Percentiles rank a stretch among this genome's conserved stretches.
Conservation (phyloP, 176 grass and related monocot genomes). For the Poa annua region DNA sequence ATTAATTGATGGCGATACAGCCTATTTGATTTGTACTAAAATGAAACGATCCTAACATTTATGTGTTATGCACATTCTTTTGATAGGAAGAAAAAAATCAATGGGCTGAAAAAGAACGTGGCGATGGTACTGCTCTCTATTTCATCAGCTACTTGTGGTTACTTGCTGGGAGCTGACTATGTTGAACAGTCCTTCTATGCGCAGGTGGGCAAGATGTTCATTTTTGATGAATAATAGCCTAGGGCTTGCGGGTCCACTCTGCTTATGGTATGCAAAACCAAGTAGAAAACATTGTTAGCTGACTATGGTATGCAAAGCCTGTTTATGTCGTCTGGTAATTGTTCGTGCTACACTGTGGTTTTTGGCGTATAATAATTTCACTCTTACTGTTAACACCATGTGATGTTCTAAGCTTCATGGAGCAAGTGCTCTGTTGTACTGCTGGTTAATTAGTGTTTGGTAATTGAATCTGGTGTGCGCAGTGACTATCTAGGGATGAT, state of each 20-base stretch:
- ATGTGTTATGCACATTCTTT: background rate
- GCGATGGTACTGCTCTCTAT: background rate
- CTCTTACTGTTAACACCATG: background rate
- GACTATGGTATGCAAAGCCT: constrained; percentile 12
- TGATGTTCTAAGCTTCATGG: constrained; percentile 15
- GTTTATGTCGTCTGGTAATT: constrained; percentile 15
- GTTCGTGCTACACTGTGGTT: background rate
- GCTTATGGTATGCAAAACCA: constrained; percentile 27
- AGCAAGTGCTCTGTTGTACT: background rate
- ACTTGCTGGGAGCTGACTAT: background rate
- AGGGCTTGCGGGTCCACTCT: background rate
- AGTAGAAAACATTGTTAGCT: constrained; percentile 6
- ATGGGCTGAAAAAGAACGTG: background rate
- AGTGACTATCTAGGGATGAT: constrained; percentile 26
- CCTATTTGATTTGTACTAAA: constrained; percentile 19
- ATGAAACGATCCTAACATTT: background rate
- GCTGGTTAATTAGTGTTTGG: constrained; percentile 16
- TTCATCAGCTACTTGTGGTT: background rate
- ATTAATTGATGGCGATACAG: constrained; percentile 7
- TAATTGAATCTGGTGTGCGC: background rate
- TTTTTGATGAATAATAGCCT: constrained; percentile 1
- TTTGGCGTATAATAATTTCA: no score
- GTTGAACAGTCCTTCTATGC: background rate
- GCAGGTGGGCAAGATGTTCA: background rate
- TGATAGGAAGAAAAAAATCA: background rate